Conservation (phyloP, 2,329 filamentous ascomycete genomes). For the Fusarium protoensiforme region DNA sequence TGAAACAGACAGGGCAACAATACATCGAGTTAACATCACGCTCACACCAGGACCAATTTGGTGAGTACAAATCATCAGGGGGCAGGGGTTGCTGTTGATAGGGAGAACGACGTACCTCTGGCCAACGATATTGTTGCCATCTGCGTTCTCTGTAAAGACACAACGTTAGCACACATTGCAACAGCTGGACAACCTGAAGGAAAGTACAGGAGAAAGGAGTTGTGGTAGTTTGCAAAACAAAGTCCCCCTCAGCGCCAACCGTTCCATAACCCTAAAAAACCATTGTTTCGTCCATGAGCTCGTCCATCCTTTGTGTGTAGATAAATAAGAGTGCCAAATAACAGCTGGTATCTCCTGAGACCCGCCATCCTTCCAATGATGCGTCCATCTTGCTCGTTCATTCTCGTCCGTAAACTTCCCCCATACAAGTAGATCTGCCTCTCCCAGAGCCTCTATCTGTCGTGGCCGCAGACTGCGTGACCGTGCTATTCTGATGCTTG, state of each 20-base stretch:
- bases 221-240: constrained; percentile 38
- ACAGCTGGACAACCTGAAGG: background rate
- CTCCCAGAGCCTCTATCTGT: constrained; percentile 16
- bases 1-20: background rate
- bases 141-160: constrained; percentile 27
- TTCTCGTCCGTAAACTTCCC: background rate
- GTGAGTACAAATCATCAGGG: background rate
- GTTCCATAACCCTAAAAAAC: constrained; percentile 17
- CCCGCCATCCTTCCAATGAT: constrained; percentile 1
- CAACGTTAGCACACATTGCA: constrained; percentile 39
- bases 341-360: constrained; percentile 5
- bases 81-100: background rate
- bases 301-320: constrained; percentile 20
- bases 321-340: constrained; percentile 28
- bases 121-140: constrained; percentile 20
- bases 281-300: constrained; percentile 22
- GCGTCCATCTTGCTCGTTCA: background rate
- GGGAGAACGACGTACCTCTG: constrained; percentile 40
- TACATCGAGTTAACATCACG: background rate
- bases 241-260: constrained; percentile 31
- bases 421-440: constrained; percentile 5
- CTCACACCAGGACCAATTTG: background rate
- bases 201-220: constrained; percentile 16
- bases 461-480: constrained; percentile 9
- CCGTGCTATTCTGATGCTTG: constrained; percentile 28